Evolutionary conservation across 768 basidiomycete genomes (phyloP).

Genomic region (Suillus subluteus): DNA sequence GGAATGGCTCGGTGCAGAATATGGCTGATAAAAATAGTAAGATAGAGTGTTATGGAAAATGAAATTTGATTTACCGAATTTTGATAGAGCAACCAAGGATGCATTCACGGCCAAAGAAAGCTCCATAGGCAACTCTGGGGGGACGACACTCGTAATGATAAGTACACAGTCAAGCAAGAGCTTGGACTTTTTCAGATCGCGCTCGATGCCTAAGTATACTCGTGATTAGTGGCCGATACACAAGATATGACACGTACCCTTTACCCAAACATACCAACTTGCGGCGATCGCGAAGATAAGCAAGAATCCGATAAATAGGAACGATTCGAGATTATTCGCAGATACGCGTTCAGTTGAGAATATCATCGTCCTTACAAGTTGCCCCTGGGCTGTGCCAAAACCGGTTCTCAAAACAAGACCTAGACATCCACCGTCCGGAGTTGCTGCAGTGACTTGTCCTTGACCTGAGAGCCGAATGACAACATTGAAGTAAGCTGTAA

Average conservation of each 20-base stretch:
- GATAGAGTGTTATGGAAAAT: neutral
- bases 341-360: conserved; percentile 97
- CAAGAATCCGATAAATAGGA: conserved; percentile 97
- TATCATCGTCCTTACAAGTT: conserved; percentile 98
- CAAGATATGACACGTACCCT: conserved; percentile 56
- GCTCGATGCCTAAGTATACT: conserved; percentile 71
- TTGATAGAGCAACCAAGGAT: conserved; percentile 89
- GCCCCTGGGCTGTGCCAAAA: conserved; percentile 96
- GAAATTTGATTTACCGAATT: conserved; percentile 65
- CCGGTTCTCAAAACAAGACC: conserved; percentile 94
- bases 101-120: conserved; percentile 95
- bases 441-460: conserved; percentile 49
- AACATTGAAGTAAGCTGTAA: conserved; percentile 39
- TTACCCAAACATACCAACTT: conserved; percentile 97
- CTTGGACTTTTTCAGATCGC: conserved; percentile 93
- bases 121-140: conserved; percentile 98
- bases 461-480: conserved; percentile 23
- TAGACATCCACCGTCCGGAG: conserved; percentile 92
- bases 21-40: conserved; percentile 62
- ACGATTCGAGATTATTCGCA: conserved; percentile 94
- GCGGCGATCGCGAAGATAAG: conserved; percentile 98
- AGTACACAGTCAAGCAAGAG: conserved; percentile 93
- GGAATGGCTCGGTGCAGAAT: conserved; percentile 98
- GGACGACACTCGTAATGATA: conserved; percentile 97
- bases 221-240: neutral